phyloP scores from a whole-genome alignment of 441 rosid species.

The Euphorbia schlechtendalii region DNA sequence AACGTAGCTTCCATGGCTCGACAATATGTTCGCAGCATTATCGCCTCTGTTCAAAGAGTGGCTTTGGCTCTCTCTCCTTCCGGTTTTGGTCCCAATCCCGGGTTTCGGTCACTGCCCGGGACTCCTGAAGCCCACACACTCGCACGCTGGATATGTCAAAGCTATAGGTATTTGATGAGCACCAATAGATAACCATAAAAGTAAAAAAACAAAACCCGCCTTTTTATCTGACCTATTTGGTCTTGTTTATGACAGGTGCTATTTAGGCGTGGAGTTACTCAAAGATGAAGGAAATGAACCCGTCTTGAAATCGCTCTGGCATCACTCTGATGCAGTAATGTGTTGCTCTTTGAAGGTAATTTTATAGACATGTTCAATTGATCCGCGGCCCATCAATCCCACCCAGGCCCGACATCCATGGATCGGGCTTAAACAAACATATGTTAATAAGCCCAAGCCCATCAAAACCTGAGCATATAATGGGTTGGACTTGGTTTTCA shows the following conservation, averaged over 20 bases:
- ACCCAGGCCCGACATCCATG: too few species aligned
- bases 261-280: conserved; percentile 77
- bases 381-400: too few species aligned
- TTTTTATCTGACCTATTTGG: neutral
- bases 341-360: conserved; percentile 93
- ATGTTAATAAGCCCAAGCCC: too few species aligned
- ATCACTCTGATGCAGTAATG: conserved; percentile 86
- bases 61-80: conserved; percentile 96
- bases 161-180: conserved; percentile 52
- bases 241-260: conserved; percentile 43
- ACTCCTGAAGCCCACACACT: conserved; percentile 96
- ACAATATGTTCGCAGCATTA: conserved; percentile 85
- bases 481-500: too few species aligned
- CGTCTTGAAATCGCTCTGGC: conserved; percentile 81
- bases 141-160: conserved; percentile 94
- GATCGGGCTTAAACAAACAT: too few species aligned
- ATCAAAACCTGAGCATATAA: too few species aligned
- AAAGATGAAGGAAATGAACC: conserved; percentile 70
- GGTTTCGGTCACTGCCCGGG: conserved; percentile 72
- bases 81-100: conserved; percentile 67
- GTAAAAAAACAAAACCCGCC: neutral
- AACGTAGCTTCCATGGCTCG: conserved; percentile 95
- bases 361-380: too few species aligned
- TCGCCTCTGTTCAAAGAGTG: conserved; percentile 94
- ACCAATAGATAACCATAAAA: neutral